Evolutionary conservation across 2,329 filamentous ascomycete species (phyloP), one percentile per base, ranked within the genome.

Genomic region (Lachnellula occidentalis): DNA sequence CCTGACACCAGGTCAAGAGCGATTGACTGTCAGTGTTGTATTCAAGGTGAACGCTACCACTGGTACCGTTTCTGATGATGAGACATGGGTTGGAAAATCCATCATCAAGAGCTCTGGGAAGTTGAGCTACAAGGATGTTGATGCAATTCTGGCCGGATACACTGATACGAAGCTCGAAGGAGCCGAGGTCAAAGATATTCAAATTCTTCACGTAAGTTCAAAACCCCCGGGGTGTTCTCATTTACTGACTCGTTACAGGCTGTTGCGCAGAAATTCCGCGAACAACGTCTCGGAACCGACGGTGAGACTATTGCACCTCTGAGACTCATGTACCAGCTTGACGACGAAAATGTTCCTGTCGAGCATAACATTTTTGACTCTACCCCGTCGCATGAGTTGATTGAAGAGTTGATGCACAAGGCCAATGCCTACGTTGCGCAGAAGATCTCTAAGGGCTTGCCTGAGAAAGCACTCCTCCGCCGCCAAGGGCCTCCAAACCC

Each of bases 281-380:
- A 96, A 73, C 79, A 83, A 48, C 88, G 94, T 56, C 87, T 96
- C 56, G 89, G 88, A 54, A 86, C 91, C 50, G 87, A 88, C 36
- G 84, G 84, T 43, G 83, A 88, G 60, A 84, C 88, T 12, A 88
- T 96, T 64, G 88, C 92, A 34, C 86, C 92, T 41, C 82, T 99
- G 50, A 88, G 94, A 54, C 80, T 99, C 46, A 78, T 97, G 58
- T 91, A 96, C 72, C 92, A 96, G 73, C 80, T 97, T 41, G 94
- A 99, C 64, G 94, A 99, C 64, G 94, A 99, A 78, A 97, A 97
- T 71, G 90, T 96, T 51, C 94, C 92, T 2, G 92, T 97, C 41
- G 91, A 96, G 74, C 84, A 90, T 70, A 99, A 97, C 74, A 88
- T 99, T 61, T 99, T 97, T 67, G 87, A 96, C 70, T 92, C 90